Base-by-base conservation (phyloP, 352 stramenopile species). In the Globisporangium cystogenes region DNA sequence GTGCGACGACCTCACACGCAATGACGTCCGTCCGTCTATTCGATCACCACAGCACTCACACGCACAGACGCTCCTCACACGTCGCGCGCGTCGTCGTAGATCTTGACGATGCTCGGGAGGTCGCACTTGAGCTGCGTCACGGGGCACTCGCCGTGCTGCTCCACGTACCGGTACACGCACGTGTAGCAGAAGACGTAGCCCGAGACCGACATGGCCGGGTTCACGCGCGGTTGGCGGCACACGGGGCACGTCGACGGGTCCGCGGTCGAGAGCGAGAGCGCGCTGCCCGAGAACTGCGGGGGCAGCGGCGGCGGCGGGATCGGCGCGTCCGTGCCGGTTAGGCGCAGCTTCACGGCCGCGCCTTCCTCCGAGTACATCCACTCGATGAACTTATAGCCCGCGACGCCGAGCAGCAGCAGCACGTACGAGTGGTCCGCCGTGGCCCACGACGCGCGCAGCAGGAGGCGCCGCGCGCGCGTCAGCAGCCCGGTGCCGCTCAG, bases 321-420 rank as follows among this genome's bases (percentile, higher is more conserved):
- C 12, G 79, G 82, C 12, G 69, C 74, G 39, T 89, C 69, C 8
- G 65, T 68, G 7, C 68, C 69, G 0, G 67, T 87, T 43, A 83
- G 54, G 39, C 70, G 74, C 48, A 87, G 54, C 49, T 86, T 87
- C 23, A 68, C 73, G 1, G 80, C 68, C 11, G 66, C 67, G 16
- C 79, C 82, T 52, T 90, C 82, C 47, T 95, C 84, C 43, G 80
- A 92, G 67, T 95, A 91, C 74, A 95, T 89, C 84, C 84, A 95
- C 59, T 95, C 84, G 41, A 91, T 59, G 44, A 92, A 86, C 55
- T 95, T 95, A 70, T 92, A 95, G 35, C 74, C 68, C 1, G 82
- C 81, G 57, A 95, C 85, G 40, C 80, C 74, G 21, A 91, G 48
- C 24, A 93, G 59, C 16, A 95, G 59, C 44, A 93, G 60, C 48